Conservation (phyloP, 331 rosid genomes). For the Pyracantha coccinea region DNA sequence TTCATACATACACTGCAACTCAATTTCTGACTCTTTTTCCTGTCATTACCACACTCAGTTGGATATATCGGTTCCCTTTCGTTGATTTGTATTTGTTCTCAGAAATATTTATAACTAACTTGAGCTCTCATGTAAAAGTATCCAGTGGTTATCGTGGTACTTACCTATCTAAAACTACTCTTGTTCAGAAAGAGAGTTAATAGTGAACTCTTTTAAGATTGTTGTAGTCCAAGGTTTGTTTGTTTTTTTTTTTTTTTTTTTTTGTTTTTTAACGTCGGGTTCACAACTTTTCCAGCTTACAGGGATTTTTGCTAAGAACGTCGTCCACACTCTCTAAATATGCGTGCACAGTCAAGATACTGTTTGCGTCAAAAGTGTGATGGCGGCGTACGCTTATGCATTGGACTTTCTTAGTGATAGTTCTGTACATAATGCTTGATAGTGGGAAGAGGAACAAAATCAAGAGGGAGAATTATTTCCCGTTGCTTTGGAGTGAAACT, state of each 20-base stretch:
- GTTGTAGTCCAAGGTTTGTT: not conserved
- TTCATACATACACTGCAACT: conserved; percentile 30
- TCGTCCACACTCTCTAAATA: too few species aligned
- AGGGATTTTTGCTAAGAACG: not conserved
- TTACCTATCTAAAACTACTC: not conserved
- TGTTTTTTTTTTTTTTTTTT: too few species aligned
- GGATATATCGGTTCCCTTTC: not conserved
- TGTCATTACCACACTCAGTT: conserved; percentile 9
- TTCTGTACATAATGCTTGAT: not conserved
- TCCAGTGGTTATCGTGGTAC: not conserved
- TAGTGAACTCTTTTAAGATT: not conserved
- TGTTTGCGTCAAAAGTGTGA: not conserved
- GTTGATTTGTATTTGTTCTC: not conserved
- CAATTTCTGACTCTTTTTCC: conserved; percentile 23
- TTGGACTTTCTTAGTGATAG: conserved; percentile 1
- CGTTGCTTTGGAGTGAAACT: not conserved
- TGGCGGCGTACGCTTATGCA: not conserved
- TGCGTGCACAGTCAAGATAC: not conserved
- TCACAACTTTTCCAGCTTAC: not conserved
- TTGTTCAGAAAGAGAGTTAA: not conserved
- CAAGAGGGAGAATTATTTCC: not conserved
- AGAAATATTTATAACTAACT: not conserved
- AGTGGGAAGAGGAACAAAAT: conserved; percentile 6
- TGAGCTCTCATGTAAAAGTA: not conserved
- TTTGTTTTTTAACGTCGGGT: too few species aligned